Base-by-base conservation (phyloP, 306 rosid genomes). In the Astragalus membranaceus region DNA sequence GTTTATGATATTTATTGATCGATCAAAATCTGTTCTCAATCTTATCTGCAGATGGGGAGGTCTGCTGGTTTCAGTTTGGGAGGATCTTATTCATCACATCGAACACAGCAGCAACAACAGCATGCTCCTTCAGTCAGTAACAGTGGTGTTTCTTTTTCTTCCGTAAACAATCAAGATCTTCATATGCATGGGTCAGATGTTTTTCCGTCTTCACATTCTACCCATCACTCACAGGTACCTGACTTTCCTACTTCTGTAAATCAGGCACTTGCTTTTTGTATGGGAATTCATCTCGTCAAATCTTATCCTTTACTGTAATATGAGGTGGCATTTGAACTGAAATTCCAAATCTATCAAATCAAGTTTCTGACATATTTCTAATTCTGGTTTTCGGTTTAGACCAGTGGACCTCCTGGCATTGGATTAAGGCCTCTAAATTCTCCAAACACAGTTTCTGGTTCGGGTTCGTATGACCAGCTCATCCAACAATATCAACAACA, bases 321-420 rank as follows among this genome's bases (percentile, higher is more conserved):
- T 13, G 11, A 33, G 67, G 42, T 64, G 73, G 41, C 14, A 6
- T 30, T 53, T 64, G 69, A 47, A 11, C 54, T 41, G 37, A 36
- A n/a, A 48, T 69, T 58, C 0, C 16, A 3, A 36, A 5, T 56
- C 55, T n/a, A 6, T 1, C 39, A 35, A 53, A 53, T 50, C 46
- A 72, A 56, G 66, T 66, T 37, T 3, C 61, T 56, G 64, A 63
- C 48, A 33, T 26, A 26, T 26, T 71, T 56, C 62, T 58, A 36
- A 65, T 43, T 61, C 35, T 65, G 67, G 36, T 63, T 64, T 69
- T 75, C 62, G 48, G 44, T 80, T 66, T 82, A 95, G 99, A 80
- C 96, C 43, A 86, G 91, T 53, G 99, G 96, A 37, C 91, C 99
- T 80, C 99, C 96, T 59, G 99, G 95, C 46, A 87, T 95, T 86